Evolutionary conservation across 352 stramenopile species (phyloP).

Genomic region (Globisporangium cystogenes): DNA sequence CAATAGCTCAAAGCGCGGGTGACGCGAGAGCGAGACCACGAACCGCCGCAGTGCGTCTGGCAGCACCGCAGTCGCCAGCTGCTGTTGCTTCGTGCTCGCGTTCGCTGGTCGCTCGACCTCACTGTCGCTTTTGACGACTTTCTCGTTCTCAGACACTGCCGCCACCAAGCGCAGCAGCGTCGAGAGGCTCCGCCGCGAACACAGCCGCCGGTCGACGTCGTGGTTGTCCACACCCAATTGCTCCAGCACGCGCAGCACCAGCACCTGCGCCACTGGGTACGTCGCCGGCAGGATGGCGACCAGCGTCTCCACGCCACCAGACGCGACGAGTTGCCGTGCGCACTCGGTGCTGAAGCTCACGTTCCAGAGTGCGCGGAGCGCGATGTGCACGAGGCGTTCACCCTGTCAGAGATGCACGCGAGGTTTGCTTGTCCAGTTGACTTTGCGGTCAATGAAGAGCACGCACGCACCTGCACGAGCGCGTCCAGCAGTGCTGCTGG

Average conservation of each 20-base stretch:
- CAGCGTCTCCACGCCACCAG: slow-evolving; percentile 7
- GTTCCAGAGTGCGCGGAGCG: slow-evolving; percentile 11
- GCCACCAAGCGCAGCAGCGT: slow-evolving; percentile 5
- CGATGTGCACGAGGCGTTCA: slow-evolving; percentile 15
- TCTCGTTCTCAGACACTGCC: background rate
- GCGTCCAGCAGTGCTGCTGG: background rate
- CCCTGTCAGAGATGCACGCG: slow-evolving; percentile 10
- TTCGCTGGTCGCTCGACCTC: background rate
- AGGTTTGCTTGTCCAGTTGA: too few relatives aligned
- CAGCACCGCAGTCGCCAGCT: background rate
- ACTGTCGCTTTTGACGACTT: background rate
- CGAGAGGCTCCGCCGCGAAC: slow-evolving; percentile 1
- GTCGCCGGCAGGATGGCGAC: slow-evolving; percentile 12
- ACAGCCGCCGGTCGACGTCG: background rate
- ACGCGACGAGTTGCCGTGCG: slow-evolving; percentile 3
- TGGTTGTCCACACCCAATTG: slow-evolving; percentile 4
- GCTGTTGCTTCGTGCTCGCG: background rate
- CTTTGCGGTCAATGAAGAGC: background rate
- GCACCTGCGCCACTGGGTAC: slow-evolving; percentile 5
- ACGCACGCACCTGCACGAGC: slow-evolving; percentile 2
- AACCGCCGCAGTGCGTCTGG: slow-evolving; percentile 4
- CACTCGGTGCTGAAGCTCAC: slow-evolving; percentile 11
- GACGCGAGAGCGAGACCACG: slow-evolving; percentile 7
- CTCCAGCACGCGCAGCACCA: slow-evolving; percentile 15
- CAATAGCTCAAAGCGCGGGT: background rate